Evolutionary conservation across 75 land plant genomes (phyloP), one percentile per base, ranked within the genome.

Genomic region (Pinus tabuliformis): DNA sequence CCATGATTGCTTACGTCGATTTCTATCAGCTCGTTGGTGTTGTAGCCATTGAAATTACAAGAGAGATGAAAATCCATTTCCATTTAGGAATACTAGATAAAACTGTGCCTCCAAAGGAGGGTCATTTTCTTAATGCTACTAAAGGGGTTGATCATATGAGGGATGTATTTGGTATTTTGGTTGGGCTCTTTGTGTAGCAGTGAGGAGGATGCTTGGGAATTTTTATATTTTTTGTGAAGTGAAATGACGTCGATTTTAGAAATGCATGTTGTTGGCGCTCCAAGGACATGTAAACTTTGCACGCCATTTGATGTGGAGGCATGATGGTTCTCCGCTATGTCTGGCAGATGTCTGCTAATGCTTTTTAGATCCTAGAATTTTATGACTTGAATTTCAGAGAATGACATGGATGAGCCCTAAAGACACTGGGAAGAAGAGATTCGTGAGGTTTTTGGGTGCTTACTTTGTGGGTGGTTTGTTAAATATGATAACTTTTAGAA

Each of bases 21-120:
- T 83, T 97, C 66, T 90, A 89, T 71, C 60, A 95, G 99, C 81
- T 96, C 66, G 99, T 95, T 66, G 99, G 99, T 28, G 95, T 96
- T 57, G 99, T 96, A 22, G 99, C 98, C 59, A 95, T 96, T 68
- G 99, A 96, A 77, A 87, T 96, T 30, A 96, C 95, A 16, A 97
- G 99, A 73, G 99, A 97, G n/a, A 97, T 97, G n/a, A 90, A 93
- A 5, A 75, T 96, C 61, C 91, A 95, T 21, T 96, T 91, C 78
- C 95, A 95, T 71, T 92, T 97, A 16, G 99, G 99, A 1, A 91
- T 97, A 30, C 59, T 78, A 89, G 99, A n/a, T n/a, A n/a, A n/a
- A n/a, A n/a, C n/a, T n/a, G n/a, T n/a, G n/a, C n/a, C n/a, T n/a
- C n/a, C n/a, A n/a, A n/a, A n/a, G n/a, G n/a, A n/a, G n/a, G n/a